Conservation (phyloP, 23 red algal species). For the Gracilaria domingensis region DNA sequence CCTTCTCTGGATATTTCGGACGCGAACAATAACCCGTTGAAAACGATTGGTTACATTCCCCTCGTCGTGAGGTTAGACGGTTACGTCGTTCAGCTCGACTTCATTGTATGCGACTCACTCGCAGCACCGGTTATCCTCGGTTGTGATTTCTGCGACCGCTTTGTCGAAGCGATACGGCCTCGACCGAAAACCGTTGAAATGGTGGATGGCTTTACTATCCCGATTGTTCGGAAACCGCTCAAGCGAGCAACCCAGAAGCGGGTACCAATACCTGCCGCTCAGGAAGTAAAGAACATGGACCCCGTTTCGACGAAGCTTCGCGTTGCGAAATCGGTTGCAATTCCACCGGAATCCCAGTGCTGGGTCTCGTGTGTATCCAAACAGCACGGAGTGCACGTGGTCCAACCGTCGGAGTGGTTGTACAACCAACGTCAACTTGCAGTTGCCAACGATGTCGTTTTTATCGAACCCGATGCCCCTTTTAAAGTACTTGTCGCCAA, state of each 20-base stretch:
- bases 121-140: background rate
- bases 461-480: background rate
- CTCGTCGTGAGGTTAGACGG: background rate
- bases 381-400: background rate
- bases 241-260: background rate
- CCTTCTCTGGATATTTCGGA: background rate
- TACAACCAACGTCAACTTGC: background rate
- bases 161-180: background rate
- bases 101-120: background rate
- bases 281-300: background rate
- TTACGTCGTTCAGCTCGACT: background rate
- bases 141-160: constrained; percentile 19
- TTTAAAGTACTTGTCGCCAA: constrained; percentile 33
- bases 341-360: background rate
- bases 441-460: constrained; percentile 2
- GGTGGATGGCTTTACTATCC: background rate
- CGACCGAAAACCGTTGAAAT: background rate
- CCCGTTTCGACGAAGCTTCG: background rate
- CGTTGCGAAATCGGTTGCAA: background rate
- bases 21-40: background rate
- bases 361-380: background rate
- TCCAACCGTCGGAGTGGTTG: background rate
- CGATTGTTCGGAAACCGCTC: background rate
- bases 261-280: background rate
- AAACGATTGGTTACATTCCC: background rate